phyloP scores from a whole-genome alignment of 345 rosid genomes.

The Syzygium aqueum region DNA sequence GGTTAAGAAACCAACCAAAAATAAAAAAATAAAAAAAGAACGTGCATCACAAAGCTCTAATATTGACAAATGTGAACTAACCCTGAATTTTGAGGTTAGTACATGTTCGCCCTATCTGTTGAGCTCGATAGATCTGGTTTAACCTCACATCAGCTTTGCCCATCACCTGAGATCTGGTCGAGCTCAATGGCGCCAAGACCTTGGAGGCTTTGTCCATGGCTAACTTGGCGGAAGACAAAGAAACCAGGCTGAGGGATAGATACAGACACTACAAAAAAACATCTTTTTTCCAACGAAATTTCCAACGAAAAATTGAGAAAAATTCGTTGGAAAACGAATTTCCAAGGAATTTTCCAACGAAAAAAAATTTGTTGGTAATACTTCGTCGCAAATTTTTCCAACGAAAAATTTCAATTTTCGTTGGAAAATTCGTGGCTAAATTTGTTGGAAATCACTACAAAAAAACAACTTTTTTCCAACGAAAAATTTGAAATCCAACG shows the following conservation, averaged over 20 bases:
- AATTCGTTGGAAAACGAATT: too few relatives aligned
- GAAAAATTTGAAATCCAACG: too few relatives aligned
- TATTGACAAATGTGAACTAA: background rate
- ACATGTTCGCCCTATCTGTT: background rate
- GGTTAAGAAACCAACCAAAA: background rate
- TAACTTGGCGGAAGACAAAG: background rate
- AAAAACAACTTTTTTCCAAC: too few relatives aligned
- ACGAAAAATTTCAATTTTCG: too few relatives aligned
- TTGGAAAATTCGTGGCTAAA: too few relatives aligned
- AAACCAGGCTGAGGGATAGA: background rate
- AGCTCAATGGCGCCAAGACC: background rate
- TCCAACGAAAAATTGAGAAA: too few relatives aligned
- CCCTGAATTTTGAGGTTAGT: background rate
- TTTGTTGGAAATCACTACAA: too few relatives aligned
- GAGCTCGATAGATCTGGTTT: background rate
- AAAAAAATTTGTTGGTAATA: too few relatives aligned
- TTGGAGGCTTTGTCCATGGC: background rate
- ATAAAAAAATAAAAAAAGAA: background rate
- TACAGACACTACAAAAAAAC: too few relatives aligned
- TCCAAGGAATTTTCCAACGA: too few relatives aligned
- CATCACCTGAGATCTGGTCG: background rate
- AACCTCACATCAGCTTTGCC: background rate
- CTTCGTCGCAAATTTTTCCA: too few relatives aligned
- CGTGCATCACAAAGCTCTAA: background rate
- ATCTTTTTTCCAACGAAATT: too few relatives aligned